phyloP scores from a whole-genome alignment of 306 rosid genomes.

The Pterocarpus macrocarpus region DNA sequence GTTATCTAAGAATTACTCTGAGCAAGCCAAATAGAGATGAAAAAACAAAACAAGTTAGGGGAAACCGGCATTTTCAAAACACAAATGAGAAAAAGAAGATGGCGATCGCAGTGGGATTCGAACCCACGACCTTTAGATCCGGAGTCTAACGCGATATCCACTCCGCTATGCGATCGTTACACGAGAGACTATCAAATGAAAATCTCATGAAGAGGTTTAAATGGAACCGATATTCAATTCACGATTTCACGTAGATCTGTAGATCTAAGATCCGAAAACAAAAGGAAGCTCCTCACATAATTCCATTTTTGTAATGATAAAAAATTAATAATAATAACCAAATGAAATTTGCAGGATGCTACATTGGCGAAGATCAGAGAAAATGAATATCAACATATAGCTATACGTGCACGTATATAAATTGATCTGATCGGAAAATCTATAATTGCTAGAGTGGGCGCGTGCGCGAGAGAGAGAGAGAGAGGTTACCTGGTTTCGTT shows the following conservation, averaged over 20 bases:
- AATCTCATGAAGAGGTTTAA: not conserved
- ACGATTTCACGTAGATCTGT: not conserved
- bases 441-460: not conserved
- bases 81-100: not conserved
- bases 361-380: not conserved
- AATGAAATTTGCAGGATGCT: not conserved
- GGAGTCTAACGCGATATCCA: constrained; percentile 99
- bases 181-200: not conserved
- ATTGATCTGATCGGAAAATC: not conserved
- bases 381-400: constrained; percentile 3
- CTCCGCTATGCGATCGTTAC: constrained; percentile 91
- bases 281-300: not conserved
- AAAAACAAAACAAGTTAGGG: not conserved
- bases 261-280: constrained; percentile 31
- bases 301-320: not conserved
- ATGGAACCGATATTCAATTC: not conserved
- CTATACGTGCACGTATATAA: not conserved
- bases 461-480: not conserved
- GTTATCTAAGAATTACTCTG: not conserved
- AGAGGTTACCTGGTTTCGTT: constrained; percentile 26
- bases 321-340: not conserved
- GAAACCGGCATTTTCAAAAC: not conserved
- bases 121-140: constrained; percentile 99
- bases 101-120: constrained; percentile 96
- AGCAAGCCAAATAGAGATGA: not conserved